Percentiles rank a stretch among this genome's conserved stretches.
These are phyloP conservation scores for Cairneyella variabilis DNA, from an alignment of 495 filamentous ascomycete genomes.

Conservation along the genomic window DNA sequence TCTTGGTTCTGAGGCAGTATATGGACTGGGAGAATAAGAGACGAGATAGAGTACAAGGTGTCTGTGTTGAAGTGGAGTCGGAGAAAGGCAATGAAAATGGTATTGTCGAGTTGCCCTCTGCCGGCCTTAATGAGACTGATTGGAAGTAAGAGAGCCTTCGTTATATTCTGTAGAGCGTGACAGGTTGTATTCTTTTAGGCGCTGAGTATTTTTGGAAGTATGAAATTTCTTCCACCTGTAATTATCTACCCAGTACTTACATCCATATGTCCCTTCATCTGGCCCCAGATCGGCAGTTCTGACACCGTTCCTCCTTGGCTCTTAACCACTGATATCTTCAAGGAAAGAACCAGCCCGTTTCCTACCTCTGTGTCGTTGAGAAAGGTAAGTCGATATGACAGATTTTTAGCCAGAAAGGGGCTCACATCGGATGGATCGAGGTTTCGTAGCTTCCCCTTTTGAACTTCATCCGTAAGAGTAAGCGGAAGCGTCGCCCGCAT, in stretches of 20 bases:
- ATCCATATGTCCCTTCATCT: conserved; percentile 9
- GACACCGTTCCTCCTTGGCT: conserved; percentile 32
- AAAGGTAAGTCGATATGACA: conserved; percentile 37
- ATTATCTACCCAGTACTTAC: conserved; percentile 1
- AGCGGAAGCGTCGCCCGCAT: conserved; percentile 54
- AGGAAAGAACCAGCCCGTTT: conserved; percentile 24
- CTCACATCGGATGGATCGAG: conserved; percentile 40
- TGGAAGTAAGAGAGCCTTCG: conserved; percentile 9
- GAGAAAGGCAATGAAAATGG: not conserved
- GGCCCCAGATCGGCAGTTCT: conserved; percentile 42
- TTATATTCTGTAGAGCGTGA: conserved; percentile 13
- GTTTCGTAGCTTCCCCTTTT: conserved; percentile 34
- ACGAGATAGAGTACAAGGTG: conserved; percentile 6
- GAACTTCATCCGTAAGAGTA: conserved; percentile 45
- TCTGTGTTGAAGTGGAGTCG: conserved; percentile 6
- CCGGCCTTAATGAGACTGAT: conserved; percentile 11
- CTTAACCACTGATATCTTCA: conserved; percentile 39
- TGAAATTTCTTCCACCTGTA: too few species aligned
- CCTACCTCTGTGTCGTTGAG: conserved; percentile 18
- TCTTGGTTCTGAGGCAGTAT: conserved; percentile 9
- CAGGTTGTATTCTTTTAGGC: too few species aligned
- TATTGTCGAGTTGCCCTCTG: conserved; percentile 1
- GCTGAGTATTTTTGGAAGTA: too few species aligned
- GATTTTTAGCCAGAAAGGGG: conserved; percentile 41
- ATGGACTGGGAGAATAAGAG: conserved; percentile 15